A percentile compares a stretch with the other conserved stretches of the same genome.
Evolutionary conservation across 169 alveolate species (phyloP).

Genomic region (Babesia bovis): DNA sequence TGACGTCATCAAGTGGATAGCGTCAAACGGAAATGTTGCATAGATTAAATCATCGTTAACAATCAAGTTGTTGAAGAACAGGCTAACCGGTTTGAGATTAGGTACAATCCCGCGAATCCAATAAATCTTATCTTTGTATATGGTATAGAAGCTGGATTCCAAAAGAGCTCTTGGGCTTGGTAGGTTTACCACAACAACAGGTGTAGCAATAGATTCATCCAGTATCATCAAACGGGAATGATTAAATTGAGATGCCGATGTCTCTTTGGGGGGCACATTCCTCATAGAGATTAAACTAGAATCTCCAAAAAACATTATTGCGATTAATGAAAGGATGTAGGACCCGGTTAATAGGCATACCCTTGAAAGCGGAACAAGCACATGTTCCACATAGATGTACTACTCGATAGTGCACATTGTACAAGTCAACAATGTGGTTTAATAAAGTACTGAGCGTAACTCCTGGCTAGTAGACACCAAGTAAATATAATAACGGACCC

Average conservation of each 20-base stretch:
- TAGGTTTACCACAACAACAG: constrained; percentile 21
- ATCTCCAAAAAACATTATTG: constrained; percentile 18
- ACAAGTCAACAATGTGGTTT: too few relatives aligned
- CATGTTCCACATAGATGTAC: too few relatives aligned
- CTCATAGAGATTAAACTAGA: constrained; percentile 14
- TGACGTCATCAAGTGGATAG: constrained; percentile 43
- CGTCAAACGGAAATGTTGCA: constrained; percentile 58
- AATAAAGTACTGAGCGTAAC: too few relatives aligned
- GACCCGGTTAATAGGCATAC: too few relatives aligned
- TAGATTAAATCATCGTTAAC: constrained; percentile 7
- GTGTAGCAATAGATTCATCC: constrained; percentile 1
- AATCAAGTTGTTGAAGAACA: constrained; percentile 34
- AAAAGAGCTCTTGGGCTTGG: constrained; percentile 42
- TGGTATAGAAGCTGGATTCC: not conserved
- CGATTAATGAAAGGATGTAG: too few relatives aligned
- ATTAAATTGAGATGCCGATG: not conserved
- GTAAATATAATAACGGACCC: too few relatives aligned
- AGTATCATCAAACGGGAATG: constrained; percentile 5
- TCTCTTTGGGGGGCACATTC: constrained; percentile 6
- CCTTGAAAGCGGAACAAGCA: too few relatives aligned
- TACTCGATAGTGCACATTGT: too few relatives aligned
- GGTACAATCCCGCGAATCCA: constrained; percentile 61
- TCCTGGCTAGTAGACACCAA: too few relatives aligned
- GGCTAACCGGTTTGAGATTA: constrained; percentile 43
- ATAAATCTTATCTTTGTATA: constrained; percentile 12